Evolutionary conservation across 148 eudicot genomes (phyloP), one percentile per base, ranked within the genome.

Genomic region (Nepenthes mirabilis): DNA sequence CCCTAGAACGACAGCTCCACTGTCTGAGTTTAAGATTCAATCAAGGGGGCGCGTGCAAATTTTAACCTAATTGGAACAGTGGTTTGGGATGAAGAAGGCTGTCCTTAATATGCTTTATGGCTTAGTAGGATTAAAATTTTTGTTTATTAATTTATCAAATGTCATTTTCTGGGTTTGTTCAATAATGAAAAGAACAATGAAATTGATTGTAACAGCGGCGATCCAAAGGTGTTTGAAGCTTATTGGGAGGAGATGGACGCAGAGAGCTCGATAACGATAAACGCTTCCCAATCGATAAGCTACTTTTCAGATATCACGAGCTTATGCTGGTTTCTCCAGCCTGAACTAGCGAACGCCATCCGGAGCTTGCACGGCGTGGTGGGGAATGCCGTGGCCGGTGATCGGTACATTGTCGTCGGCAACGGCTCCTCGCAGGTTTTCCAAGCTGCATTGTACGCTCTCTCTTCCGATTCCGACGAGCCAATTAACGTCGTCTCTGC

Each of bases 391-490:
- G 57, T 64, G 6, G 70, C 60, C 0, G 80, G 80, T 1, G 83
- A 67, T 33, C 57, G 70, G 33, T 63, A 75, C 40, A 67, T 87
- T 2, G 61, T 87, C 14, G 90, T 79, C 9, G 95, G 90, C 55
- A 87, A 76, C 0, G 90, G 95, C 12, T 82, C 90, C 0, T 82
- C 82, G 14, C 95, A 87, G 66, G 79, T 84, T 14, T 64, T 80
- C 50, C 75, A 72, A 43, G 83, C 83, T 13, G 80, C 79, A 1
- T 67, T 87, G 1, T 81, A 61, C 32, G 85, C 95, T 32, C 64
- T 87, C 33, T 63, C 78, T 9, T 54, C 37, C 5, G 37, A 34
- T 33, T 33, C 72, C 40, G 62, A 68, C 35, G 33, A 45, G 14
- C 85, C 80, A 0, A 58, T 68, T 52, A 79, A 67, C 53, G 82